phyloP scores from a whole-genome alignment of 2,329 filamentous ascomycete species.

The Colletotrichum falcatum region DNA sequence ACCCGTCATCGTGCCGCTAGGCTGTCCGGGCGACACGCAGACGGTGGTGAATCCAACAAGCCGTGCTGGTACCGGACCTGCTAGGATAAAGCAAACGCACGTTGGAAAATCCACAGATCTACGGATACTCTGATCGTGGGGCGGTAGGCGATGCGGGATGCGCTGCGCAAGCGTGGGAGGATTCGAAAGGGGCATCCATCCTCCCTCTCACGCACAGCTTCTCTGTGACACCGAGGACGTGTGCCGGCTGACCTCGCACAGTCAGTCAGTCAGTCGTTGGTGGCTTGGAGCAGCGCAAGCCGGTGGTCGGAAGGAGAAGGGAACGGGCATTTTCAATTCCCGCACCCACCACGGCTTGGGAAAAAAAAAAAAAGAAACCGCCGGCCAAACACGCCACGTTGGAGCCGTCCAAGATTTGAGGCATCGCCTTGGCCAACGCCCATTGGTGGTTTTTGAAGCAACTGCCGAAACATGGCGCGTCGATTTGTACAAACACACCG shows the following conservation, averaged over 20 bases:
- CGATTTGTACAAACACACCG: background rate
- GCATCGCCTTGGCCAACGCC: background rate
- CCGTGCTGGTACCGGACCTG: constrained; percentile 2
- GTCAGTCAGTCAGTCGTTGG: no score
- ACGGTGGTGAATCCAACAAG: constrained; percentile 6
- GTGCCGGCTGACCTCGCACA: constrained; percentile 18
- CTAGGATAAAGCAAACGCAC: constrained; percentile 11
- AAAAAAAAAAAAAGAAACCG: constrained; percentile 16
- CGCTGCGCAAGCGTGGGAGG: background rate
- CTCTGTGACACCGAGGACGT: constrained; percentile 20
- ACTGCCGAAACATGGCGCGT: background rate
- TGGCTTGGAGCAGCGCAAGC: constrained; percentile 32
- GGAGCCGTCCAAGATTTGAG: background rate
- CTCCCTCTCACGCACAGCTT: background rate
- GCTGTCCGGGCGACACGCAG: constrained; percentile 14
- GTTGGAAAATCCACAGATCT: constrained; percentile 28
- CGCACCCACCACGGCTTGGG: no score
- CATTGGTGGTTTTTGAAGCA: constrained; percentile 1
- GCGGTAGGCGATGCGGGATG: constrained; percentile 20
- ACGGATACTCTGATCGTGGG: constrained; percentile 29
- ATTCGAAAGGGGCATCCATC: background rate
- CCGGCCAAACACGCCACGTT: constrained; percentile 24
- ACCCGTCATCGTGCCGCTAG: constrained; percentile 27
- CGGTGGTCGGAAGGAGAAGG: background rate
- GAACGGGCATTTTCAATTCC: background rate